Evolutionary conservation across 805 yeast genomes (phyloP).

Genomic region (Lachancea sp.): DNA sequence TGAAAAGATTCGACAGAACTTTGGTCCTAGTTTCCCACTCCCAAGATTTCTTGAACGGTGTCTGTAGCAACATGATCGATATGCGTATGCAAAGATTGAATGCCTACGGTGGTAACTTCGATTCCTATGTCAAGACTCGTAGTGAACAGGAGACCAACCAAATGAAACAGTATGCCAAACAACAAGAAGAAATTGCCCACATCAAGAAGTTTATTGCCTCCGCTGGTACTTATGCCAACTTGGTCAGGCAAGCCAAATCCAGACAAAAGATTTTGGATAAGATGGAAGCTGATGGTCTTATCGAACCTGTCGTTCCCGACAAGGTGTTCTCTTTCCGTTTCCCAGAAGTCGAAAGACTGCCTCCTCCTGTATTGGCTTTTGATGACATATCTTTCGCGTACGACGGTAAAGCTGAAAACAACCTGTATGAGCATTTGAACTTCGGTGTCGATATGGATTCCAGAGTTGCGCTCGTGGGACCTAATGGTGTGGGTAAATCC

Average conservation of each 20-base stretch:
- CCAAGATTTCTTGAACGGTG: conserved; percentile 98
- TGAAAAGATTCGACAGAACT: conserved; percentile 89
- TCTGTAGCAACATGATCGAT: conserved; percentile 95
- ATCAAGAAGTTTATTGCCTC: conserved; percentile 98
- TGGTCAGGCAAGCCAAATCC: conserved; percentile 97
- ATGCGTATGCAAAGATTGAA: conserved; percentile 77
- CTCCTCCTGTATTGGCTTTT: conserved; percentile 97
- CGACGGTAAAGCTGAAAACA: conserved; percentile 74
- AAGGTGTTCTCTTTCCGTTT: conserved; percentile 90
- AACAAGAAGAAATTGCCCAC: conserved; percentile 97
- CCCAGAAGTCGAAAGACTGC: conserved; percentile 93
- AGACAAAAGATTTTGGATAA: conserved; percentile 98
- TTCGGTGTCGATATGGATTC: conserved; percentile 99
- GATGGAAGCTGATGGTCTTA: conserved; percentile 99
- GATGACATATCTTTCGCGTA: conserved; percentile 92
- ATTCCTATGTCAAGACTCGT: conserved; percentile 92
- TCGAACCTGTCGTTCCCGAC: conserved; percentile 87
- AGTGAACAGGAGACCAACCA: conserved; percentile 91
- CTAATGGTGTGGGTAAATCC: conserved; percentile 98
- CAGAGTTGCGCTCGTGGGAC: conserved; percentile 95
- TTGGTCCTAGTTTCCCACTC: conserved; percentile 95
- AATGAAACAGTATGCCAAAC: conserved; percentile 94
- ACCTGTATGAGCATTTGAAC: conserved; percentile 82
- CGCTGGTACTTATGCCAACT: conserved; percentile 98
- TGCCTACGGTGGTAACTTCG: conserved; percentile 97